phyloP scores from a whole-genome alignment of 768 basidiomycete genomes.

The Podaxis sp. region DNA sequence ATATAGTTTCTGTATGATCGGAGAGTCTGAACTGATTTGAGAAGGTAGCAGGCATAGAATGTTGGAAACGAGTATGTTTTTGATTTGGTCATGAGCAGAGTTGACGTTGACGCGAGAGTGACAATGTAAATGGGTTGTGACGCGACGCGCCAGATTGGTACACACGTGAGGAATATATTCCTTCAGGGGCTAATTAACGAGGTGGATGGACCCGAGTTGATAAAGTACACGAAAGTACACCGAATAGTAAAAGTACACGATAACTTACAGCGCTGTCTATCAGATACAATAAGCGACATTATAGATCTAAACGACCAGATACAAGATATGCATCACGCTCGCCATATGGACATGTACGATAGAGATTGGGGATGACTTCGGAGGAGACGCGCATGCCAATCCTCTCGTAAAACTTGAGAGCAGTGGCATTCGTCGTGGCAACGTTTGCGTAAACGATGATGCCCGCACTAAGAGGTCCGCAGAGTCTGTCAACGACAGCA shows the following conservation, averaged over 20 bases:
- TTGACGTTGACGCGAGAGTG: neutral
- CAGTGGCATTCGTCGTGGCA: constrained; percentile 38
- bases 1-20: constrained; percentile 67
- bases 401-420: constrained; percentile 41
- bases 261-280: neutral
- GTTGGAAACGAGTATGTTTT: constrained; percentile 48
- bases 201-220: constrained; percentile 1
- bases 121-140: neutral
- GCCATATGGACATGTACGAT: constrained; percentile 32
- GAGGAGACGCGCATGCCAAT: constrained; percentile 37
- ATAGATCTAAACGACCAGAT: constrained; percentile 8
- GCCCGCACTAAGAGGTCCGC: constrained; percentile 24
- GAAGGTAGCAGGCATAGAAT: constrained; percentile 84
- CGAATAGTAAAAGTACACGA: constrained; percentile 19
- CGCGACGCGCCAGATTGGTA: constrained; percentile 2
- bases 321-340: constrained; percentile 44
- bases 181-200: neutral
- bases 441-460: constrained; percentile 42
- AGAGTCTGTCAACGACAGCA: constrained; percentile 27
- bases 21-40: constrained; percentile 62
- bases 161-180: neutral
- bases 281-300: constrained; percentile 1
- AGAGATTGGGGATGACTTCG: constrained; percentile 36
- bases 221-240: constrained; percentile 10
- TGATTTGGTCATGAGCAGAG: neutral